Evolutionary conservation across 1,139 yeast species (phyloP), one percentile per base, ranked within the genome.

Genomic region (Meyerozyma sp.): DNA sequence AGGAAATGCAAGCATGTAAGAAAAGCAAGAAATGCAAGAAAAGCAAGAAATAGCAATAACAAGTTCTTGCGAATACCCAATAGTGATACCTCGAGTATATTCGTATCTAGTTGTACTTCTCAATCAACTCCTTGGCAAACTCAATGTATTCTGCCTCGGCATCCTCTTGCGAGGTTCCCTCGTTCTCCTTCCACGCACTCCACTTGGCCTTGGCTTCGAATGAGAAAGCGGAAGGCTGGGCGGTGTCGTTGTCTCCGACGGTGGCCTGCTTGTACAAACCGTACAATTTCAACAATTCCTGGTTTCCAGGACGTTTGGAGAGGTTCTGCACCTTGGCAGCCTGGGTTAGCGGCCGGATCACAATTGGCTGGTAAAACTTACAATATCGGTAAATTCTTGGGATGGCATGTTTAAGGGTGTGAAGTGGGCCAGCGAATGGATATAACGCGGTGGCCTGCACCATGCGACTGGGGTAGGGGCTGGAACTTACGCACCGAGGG

Each of bases 241-340:
- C 70, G 49, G 95, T 85, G 65, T 75, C 77, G 75, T 87, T 87
- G 78, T 93, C 98, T 54, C 98, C 98, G 47, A 84, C 84, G 40
- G 98, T 91, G 53, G 98, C 95, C 73, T 93, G 98, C 73, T 93
- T 93, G 84, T 78, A 93, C 59, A 93, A 78, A 37, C 94, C 97
- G 73, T 93, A 93, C 59, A 85, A 73, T 56, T 78, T 72, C 61
- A 93, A 79, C 63, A 90, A 75, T 66, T 91, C 97, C 59, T 88
- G 95, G 66, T 89, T 93, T 55, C 72, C 65, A 56, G 98, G 97
- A 66, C 87, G 85, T 52, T 77, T 73, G 56, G 90, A 74, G 56
- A 91, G 74, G 56, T 76, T 71, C 67, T 84, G 82, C 58, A 88
- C 96, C 47, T 87, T 82, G 51, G 77, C 81, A 51, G 97, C 96